Percentiles rank a stretch among this genome's conserved stretches.
Conservation (phyloP, 2,329 filamentous ascomycete genomes). For the Colletotrichum spaethianum region DNA sequence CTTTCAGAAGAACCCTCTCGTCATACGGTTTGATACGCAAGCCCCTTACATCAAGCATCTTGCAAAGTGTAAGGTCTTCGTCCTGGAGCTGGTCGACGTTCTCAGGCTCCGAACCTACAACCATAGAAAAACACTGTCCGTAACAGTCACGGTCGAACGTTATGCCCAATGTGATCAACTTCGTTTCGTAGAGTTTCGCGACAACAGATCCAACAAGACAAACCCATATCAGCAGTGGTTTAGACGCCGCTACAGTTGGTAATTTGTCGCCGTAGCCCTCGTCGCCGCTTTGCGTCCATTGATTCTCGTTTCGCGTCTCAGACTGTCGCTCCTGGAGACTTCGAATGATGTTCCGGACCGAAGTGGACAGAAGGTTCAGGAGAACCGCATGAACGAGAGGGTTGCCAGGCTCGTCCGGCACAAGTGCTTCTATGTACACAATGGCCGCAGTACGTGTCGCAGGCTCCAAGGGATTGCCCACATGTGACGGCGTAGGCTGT, state of each 20-base stretch:
- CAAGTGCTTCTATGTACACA: constrained; percentile 51
- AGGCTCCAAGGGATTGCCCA: constrained; percentile 45
- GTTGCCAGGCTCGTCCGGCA: constrained; percentile 51
- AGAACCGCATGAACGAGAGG: constrained; percentile 50
- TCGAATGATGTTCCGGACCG: constrained; percentile 42
- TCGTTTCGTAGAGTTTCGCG: constrained; percentile 43
- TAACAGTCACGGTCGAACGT: constrained; percentile 47
- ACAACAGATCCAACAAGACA: constrained; percentile 48
- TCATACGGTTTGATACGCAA: constrained; percentile 31
- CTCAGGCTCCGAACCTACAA: constrained; percentile 40
- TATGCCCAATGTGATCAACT: constrained; percentile 3
- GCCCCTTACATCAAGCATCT: constrained; percentile 38
- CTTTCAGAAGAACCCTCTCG: constrained; percentile 16
- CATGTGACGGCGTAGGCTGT: background rate
- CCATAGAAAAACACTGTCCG: constrained; percentile 43
- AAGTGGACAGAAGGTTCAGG: constrained; percentile 46
- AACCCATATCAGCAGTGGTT: constrained; percentile 47
- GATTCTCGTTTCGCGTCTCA: background rate
- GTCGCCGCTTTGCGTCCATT: background rate
- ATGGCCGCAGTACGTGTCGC: constrained; percentile 49
- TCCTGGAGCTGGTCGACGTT: constrained; percentile 42
- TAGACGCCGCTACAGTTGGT: constrained; percentile 22
- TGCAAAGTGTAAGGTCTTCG: constrained; percentile 44
- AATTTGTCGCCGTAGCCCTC: constrained; percentile 29
- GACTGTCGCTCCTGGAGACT: constrained; percentile 14